Conservation (phyloP, 1,284 basidiomycete species). For the Cryptococcus deneoformans region DNA sequence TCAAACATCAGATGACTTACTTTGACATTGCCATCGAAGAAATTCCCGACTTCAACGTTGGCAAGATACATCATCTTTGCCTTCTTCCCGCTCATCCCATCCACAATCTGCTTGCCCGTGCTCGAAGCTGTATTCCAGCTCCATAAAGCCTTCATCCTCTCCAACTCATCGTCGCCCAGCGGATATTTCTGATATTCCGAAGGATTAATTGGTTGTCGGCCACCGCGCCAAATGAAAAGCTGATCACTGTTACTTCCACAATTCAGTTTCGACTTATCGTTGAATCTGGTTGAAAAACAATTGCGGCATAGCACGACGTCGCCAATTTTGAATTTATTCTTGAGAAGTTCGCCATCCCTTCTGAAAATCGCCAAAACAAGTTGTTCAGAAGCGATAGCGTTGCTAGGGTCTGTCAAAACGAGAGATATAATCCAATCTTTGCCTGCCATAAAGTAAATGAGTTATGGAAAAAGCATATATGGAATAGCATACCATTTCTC, state of each 20-base stretch:
- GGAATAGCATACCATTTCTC: background rate
- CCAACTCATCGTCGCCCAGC: slow-evolving; percentile 2
- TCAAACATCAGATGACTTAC: slow-evolving; percentile 11
- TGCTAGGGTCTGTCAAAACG: slow-evolving; percentile 29
- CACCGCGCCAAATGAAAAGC: background rate
- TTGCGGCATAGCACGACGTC: slow-evolving; percentile 21
- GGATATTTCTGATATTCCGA: slow-evolving; percentile 3
- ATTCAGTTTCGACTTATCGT: slow-evolving; percentile 30
- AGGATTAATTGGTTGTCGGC: slow-evolving; percentile 10
- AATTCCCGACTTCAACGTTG: slow-evolving; percentile 5
- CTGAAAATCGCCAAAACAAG: slow-evolving; percentile 31
- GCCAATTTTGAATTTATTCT: slow-evolving; percentile 10
- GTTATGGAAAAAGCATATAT: background rate
- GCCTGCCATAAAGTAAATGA: slow-evolving; percentile 1
- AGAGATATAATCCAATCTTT: slow-evolving; percentile 18
- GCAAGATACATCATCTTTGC: slow-evolving; percentile 6
- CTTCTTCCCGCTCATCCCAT: slow-evolving; percentile 1
- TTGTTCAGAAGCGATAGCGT: slow-evolving; percentile 16
- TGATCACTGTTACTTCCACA: slow-evolving; percentile 5
- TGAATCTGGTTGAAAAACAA: slow-evolving; percentile 18
- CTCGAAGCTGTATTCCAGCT: background rate
- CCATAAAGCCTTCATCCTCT: slow-evolving; percentile 7
- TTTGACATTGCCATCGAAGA: slow-evolving; percentile 26
- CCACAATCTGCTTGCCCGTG: background rate
- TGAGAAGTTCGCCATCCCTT: slow-evolving; percentile 11